Conservation (phyloP, 805 yeast genomes). For the Candida incommunis region DNA sequence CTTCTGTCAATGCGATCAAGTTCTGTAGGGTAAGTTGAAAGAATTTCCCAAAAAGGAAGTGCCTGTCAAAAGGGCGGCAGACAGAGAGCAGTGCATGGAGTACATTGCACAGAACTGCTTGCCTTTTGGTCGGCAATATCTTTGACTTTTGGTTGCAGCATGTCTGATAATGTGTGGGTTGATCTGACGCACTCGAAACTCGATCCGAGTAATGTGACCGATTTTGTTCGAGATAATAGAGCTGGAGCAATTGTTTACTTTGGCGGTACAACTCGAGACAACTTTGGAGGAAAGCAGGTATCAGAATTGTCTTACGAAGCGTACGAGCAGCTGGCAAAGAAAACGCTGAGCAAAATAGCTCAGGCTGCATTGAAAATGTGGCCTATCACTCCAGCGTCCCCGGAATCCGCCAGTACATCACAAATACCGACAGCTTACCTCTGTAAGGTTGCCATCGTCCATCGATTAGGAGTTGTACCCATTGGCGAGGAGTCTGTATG, state of each 20-base stretch:
- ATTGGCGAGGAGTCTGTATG: slow-evolving; percentile 32
- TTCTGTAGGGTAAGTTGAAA: too few relatives aligned
- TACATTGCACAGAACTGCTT: too few relatives aligned
- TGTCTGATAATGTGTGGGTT: not conserved
- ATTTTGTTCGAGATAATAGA: slow-evolving; percentile 27
- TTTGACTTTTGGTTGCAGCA: too few relatives aligned
- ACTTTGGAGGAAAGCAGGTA: slow-evolving; percentile 29
- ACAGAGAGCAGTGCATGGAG: too few relatives aligned
- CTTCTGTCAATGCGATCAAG: too few relatives aligned
- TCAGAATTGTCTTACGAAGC: slow-evolving; percentile 31
- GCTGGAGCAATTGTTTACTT: slow-evolving; percentile 38
- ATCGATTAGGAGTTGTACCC: slow-evolving; percentile 35
- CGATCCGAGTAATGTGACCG: slow-evolving; percentile 11
- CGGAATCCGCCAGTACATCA: not conserved
- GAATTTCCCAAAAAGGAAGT: too few relatives aligned
- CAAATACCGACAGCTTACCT: slow-evolving; percentile 17
- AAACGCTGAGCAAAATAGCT: slow-evolving; percentile 25
- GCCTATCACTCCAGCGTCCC: slow-evolving; percentile 1
- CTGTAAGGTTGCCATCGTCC: slow-evolving; percentile 28
- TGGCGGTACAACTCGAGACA: slow-evolving; percentile 37
- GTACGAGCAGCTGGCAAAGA: slow-evolving; percentile 28
- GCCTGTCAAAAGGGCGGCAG: too few relatives aligned
- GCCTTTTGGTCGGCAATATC: too few relatives aligned
- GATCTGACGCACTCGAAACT: slow-evolving; percentile 6
- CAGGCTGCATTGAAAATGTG: slow-evolving; percentile 19